Percentiles rank a stretch among this genome's conserved stretches.
Evolutionary conservation across 2,329 filamentous ascomycete genomes (phyloP).

Genomic region (Coniochaeta pulveracea): DNA sequence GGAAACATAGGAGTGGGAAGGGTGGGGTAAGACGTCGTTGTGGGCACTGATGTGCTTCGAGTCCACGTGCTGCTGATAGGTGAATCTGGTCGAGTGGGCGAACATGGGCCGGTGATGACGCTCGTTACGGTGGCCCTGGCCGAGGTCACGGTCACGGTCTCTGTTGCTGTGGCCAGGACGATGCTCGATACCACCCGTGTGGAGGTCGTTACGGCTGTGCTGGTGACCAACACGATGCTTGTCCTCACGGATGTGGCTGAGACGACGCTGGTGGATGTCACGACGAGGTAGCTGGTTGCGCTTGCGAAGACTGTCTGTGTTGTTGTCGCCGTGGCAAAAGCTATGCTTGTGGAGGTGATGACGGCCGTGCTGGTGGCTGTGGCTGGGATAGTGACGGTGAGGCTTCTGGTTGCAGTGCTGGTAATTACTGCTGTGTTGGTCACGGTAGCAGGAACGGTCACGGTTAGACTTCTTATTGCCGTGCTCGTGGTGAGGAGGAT

Average conservation of each 20-base stretch:
- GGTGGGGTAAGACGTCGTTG: not conserved
- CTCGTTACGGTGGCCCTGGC: conserved; percentile 7
- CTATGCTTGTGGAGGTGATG: not conserved
- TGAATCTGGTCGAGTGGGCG: conserved; percentile 6
- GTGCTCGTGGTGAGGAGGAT: not conserved
- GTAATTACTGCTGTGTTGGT: conserved; percentile 3
- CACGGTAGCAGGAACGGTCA: conserved; percentile 6
- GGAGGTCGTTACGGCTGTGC: conserved; percentile 6
- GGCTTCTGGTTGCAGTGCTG: not conserved
- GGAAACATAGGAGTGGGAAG: conserved; percentile 9
- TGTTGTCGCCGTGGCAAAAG: conserved; percentile 6
- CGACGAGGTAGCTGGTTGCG: conserved; percentile 4
- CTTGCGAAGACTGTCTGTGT: conserved; percentile 5
- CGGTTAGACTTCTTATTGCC: conserved; percentile 1
- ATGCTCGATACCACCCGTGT: not conserved
- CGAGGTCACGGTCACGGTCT: conserved; percentile 2
- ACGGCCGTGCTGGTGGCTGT: conserved; percentile 4
- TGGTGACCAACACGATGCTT: conserved; percentile 6
- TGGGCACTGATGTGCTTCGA: conserved; percentile 6
- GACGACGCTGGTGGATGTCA: conserved; percentile 8
- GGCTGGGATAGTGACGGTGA: conserved; percentile 8
- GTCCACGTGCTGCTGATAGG: conserved; percentile 6
- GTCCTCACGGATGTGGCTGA: conserved; percentile 4
- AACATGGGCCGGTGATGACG: conserved; percentile 5
- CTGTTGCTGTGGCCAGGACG: not conserved